Evolutionary conservation across 768 basidiomycete species (phyloP), one percentile per base, ranked within the genome.

Genomic region (Baorangia bicolor): DNA sequence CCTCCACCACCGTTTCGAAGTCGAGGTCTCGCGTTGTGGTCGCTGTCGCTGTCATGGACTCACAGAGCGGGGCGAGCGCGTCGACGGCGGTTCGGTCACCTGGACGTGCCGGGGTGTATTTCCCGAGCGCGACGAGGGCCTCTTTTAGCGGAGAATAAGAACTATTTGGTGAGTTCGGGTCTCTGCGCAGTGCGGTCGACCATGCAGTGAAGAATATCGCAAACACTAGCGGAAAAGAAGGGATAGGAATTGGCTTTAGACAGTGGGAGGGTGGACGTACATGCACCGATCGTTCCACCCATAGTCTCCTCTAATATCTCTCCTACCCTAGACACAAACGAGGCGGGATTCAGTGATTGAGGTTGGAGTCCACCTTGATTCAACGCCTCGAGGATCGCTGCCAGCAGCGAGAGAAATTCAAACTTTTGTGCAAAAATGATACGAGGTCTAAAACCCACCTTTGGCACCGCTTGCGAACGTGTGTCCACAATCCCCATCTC

Each of bases 401-500:
- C 7, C 45, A 18, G 6, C 0, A 21, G 34, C 20, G 35, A 21
- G 20, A 20, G 8, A 20, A 20, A 28, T 3, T 53, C 20, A 46
- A 27, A 21, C 25, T 7, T 30, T 20, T 49, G 25, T 44, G 27
- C 8, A 5, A 18, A 12, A 28, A 8, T 34, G 25, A 30, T 23
- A 27, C 21, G 28, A 45, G 13, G 34, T 16, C 41, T 27, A n/a
- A 51, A 31, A 41, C 40, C 9, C 47, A 74, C 71, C 74, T 69
- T 56, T 67, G 8, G 76, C 76, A 11, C 85, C 84, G 4, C 77
- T 70, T 10, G 79, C 74, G 56, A 85, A 81, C 8, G 83, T 85
- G 37, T 79, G 70, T 10, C 85, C 84, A 44, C 83, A 84, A 63
- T 86, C 84, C 6, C 84, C 85, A 66, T 87, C 85, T 25, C 85